Base-by-base conservation (phyloP, 2,329 filamentous ascomycete species). In the Parascedosporium putredinis region DNA sequence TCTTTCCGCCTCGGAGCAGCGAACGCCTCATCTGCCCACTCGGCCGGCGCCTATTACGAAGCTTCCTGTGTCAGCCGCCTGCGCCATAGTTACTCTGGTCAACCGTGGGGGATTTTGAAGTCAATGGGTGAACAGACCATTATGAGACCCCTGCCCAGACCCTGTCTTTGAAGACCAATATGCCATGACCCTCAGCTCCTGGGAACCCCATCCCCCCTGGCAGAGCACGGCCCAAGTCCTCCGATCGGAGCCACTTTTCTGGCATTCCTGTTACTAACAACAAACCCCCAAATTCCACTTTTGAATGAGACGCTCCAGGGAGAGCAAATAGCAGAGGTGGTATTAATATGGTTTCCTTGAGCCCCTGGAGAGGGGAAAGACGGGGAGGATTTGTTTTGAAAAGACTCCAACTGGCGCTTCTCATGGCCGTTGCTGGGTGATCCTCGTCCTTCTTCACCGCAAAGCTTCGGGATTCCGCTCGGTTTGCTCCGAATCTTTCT, bases 21-120 rank as follows among this genome's bases (percentile, higher is more conserved):
- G 6, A 31, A 18, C 23, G 14, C 10, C 2, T 16, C 22, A 12
- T 18, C 20, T 29, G 42, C 29, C 47, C 34, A 49, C 47, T 49
- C 47, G 33, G 47, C 47, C 36, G 36, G 34, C 16, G 24, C 14
- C 36, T 20, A 43, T 49, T 49, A 49, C 47, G 18, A 18, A 49
- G 24, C 16, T 10, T 9, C n/a, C 12, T 9, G 12, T 22, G 20
- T 22, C 16, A 20, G 16, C 16, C n/a, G 31, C 4, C 33, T 22
- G 36, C 8, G 23, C 8, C 27, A 29, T 36, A 36, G 38, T 42
- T 5, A 20, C 27, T 31, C 27, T 31, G 7, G 27, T 31, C 27
- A 31, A n/a, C n/a, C 27, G 12, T 31, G 6, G 27, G 12, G 27
- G 27, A 31, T 31, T 31, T n/a, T n/a, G n/a, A n/a, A n/a, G n/a